Percentiles rank a stretch among this genome's conserved stretches.
Conservation (phyloP, 495 filamentous ascomycete species). For the Aspergillus leporis region DNA sequence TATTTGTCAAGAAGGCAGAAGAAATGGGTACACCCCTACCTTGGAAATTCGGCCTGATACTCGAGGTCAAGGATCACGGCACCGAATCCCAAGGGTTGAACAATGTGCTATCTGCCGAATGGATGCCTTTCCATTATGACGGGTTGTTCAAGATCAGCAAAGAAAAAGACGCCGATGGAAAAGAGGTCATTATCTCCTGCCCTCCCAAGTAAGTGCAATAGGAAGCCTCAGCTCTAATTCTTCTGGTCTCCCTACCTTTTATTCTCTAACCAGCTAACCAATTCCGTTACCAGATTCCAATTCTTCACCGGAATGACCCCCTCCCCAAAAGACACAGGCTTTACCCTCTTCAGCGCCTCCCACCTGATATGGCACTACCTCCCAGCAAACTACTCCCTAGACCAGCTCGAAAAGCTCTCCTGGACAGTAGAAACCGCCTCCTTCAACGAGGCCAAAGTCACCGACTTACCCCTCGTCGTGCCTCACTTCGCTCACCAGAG, state of each 20-base stretch:
- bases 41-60: conserved; percentile 53
- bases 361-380: conserved; percentile 52
- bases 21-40: conserved; percentile 45
- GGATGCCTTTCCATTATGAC: conserved; percentile 59
- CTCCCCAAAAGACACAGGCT: conserved; percentile 47
- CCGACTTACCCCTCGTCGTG: conserved; percentile 49
- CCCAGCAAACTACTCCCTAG: conserved; percentile 36
- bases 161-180: conserved; percentile 30
- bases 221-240: no score
- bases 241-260: not conserved
- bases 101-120: conserved; percentile 51
- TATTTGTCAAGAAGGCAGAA: conserved; percentile 43
- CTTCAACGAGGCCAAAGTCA: conserved; percentile 41
- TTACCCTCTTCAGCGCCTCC: conserved; percentile 54
- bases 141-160: conserved; percentile 54
- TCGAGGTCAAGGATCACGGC: conserved; percentile 48
- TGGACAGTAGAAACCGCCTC: conserved; percentile 44
- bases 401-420: conserved; percentile 37
- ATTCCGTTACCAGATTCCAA: conserved; percentile 44
- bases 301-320: conserved; percentile 52
- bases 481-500: conserved; percentile 41
- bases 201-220: conserved; percentile 18
- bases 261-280: not conserved
- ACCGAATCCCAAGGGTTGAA: conserved; percentile 36
- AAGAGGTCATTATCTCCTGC: conserved; percentile 26